Percentiles rank a stretch among this genome's conserved stretches.
These are phyloP conservation scores for Mycena indigotica DNA, from an alignment of 768 basidiomycete genomes.

Conservation along the genomic window DNA sequence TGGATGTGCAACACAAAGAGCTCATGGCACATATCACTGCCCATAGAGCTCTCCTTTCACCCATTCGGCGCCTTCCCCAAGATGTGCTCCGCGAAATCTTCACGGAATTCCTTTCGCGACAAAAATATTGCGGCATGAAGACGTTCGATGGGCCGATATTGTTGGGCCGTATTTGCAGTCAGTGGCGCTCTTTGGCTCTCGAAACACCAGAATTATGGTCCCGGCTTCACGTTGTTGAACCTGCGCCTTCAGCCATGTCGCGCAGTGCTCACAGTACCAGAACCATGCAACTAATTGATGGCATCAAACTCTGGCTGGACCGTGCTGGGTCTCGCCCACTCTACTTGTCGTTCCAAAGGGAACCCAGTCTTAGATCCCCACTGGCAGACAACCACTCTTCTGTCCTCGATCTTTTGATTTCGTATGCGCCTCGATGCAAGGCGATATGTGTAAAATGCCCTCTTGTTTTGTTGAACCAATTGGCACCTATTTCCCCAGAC, in stretches of 20 bases:
- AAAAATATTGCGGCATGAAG: neutral
- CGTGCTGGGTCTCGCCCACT: neutral
- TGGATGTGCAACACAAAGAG: neutral
- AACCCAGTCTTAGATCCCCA: neutral
- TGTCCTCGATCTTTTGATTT: neutral
- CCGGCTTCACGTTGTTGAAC: constrained; percentile 6
- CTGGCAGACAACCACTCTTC: neutral
- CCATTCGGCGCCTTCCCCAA: neutral
- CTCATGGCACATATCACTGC: neutral
- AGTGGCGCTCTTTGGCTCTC: neutral
- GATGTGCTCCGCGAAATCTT: constrained; percentile 1
- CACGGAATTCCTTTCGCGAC: constrained; percentile 9
- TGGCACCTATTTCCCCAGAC: neutral
- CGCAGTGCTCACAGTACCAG: neutral
- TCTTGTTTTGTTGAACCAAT: neutral
- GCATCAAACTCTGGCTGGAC: neutral
- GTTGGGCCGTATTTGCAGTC: neutral
- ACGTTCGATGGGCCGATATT: neutral
- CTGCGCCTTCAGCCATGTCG: neutral
- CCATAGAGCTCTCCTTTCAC: neutral
- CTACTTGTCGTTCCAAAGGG: neutral
- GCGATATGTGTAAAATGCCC: neutral
- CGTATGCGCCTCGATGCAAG: neutral
- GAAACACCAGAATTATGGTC: neutral
- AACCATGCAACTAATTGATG: neutral